Evolutionary conservation across 1,284 basidiomycete genomes (phyloP).

Genomic region (Trichosporon sp.): DNA sequence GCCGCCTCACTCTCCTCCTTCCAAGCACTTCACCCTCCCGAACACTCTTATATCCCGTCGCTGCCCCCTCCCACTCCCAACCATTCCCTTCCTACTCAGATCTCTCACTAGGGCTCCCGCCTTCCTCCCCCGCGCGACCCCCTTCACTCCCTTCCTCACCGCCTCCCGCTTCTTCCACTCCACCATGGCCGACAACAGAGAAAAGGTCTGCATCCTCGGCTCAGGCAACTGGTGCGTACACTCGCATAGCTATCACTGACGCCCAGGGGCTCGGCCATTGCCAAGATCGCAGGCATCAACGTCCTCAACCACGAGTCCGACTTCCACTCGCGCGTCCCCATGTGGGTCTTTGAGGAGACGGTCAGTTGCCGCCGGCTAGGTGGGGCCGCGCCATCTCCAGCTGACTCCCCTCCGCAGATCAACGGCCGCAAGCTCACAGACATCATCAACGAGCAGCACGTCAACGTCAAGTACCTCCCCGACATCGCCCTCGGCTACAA

Average conservation of each 20-base stretch:
- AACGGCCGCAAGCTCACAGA: slow-evolving; percentile 56
- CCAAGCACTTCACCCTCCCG: neutral
- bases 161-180: slow-evolving; percentile 1
- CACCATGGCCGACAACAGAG: slow-evolving; percentile 37
- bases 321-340: slow-evolving; percentile 52
- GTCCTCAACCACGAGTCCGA: slow-evolving; percentile 49
- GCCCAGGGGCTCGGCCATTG: slow-evolving; percentile 57
- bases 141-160: neutral
- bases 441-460: slow-evolving; percentile 55
- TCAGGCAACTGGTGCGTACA: slow-evolving; percentile 48
- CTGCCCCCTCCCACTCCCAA: neutral
- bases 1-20: neutral
- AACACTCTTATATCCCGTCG: neutral
- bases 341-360: slow-evolving; percentile 56
- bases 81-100: neutral
- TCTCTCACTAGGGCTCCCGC: neutral
- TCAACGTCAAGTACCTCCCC: slow-evolving; percentile 52
- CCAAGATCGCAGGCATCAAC: slow-evolving; percentile 54
- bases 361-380: slow-evolving; percentile 31
- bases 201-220: slow-evolving; percentile 57
- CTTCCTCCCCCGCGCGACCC: neutral
- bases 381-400: neutral
- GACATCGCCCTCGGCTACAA: slow-evolving; percentile 54
- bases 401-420: slow-evolving; percentile 39
- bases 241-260: neutral